Base-by-base conservation (phyloP, 2,329 filamentous ascomycete species). In the Ilyonectria mors-panacis region DNA sequence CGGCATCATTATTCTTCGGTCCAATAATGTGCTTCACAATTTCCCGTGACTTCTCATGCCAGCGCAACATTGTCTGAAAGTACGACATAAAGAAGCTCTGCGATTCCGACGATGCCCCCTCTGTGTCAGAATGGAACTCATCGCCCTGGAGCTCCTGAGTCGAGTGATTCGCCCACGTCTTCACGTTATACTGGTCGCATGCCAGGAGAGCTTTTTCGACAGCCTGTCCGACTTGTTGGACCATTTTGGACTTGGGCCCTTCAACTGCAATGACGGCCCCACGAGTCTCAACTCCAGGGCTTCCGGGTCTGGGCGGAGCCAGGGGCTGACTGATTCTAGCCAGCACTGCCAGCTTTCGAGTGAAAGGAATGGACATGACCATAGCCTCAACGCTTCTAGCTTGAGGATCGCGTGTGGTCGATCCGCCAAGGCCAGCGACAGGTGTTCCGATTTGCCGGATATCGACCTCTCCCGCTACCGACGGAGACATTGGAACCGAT, bases 221-320 rank as follows among this genome's bases (percentile, higher is more conserved):
- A 19, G 88, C 86, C 3, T 85, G 82, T 4, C 93, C 90, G 4
- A 93, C 88, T 10, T 87, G 85, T 2, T 83, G 79, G 10, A 88
- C 76, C 23, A 88, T 72, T n/a, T 76, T 75, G 7, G 78, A 70
- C 64, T 91, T 88, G 19, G 92, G 86, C 1, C 95, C 95, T 79
- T 98, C 95, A 30, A 98, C 84, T 0, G 93, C 92, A 68, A 98
- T 91, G 42, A 98, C 88, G 0, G 93, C 89, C 0, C 95, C 95
- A n/a, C 94, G 88, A 7, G 84, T 83, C 72, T 84, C 81, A 66
- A 80, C 77, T 2, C 69, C 68, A 3, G 75, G 70, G 4, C 73
- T 74, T 7, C 75, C 77, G 4, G 80, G 78, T 6, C 78, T 75
- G 1, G 81, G 75, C 17, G 82, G 73, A 6, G 82, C 81, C 15